Evolutionary conservation across 2,329 filamentous ascomycete species (phyloP), one percentile per base, ranked within the genome.

Genomic region (Neospermospora avenae): DNA sequence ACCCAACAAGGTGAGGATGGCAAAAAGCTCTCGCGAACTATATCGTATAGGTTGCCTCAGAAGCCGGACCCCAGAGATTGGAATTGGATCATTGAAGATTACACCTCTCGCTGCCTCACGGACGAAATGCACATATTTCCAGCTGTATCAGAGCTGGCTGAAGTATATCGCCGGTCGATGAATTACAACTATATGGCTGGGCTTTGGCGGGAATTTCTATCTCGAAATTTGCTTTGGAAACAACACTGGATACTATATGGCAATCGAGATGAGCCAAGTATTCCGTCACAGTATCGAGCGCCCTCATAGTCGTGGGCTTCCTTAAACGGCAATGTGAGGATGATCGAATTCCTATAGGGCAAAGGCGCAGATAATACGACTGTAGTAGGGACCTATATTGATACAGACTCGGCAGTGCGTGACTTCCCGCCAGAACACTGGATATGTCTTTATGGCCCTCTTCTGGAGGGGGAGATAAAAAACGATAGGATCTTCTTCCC

Each of bases 261-360:
- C 14, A 48, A 48, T 51, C 18, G 5, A 7, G 46, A 10, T 14
- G 34, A 31, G 5, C 22, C 22, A 4, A 24, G 28, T 3, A 3
- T 18, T 14, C 53, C 53, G 4, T 25, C 6, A 16, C 18, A 34
- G 4, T 48, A 48, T 18, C 3, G 55, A 13, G 55, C 55, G 3
- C 55, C 55, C 16, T 57, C 55, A 5, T 57, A 24, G 28, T 57
- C 55, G 3, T 57, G 55, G 55, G 55, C 55, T 22, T 57, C 55
- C 14, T 11, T 57, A 2, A 31, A 57, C 18, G 55, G 55, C 14
- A 51, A 51, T 13, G 31, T 35, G 6, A 35, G n/a, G n/a, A n/a
- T n/a, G 31, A 35, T 35, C 6, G 31, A 13, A 13, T 35, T 35
- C 31, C 6, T 35, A 6, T 35, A 6, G 6, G 6, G 31, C 6